Base-by-base conservation (phyloP, 2,329 filamentous ascomycete genomes). In the Hymenoscyphus linearis region DNA sequence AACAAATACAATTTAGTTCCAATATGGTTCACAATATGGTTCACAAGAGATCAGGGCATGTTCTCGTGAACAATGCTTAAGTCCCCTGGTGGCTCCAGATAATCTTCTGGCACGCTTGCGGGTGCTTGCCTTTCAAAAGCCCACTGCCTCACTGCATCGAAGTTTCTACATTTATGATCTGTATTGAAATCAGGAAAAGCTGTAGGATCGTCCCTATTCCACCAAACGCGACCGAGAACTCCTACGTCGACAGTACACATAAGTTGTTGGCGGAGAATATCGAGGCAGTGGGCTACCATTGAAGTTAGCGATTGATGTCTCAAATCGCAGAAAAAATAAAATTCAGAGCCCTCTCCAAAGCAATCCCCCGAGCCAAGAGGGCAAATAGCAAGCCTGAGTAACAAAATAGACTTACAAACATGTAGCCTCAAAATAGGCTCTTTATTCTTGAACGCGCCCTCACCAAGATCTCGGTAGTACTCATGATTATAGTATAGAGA, bases 151-250 rank as follows among this genome's bases (percentile, higher is more conserved):
- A 83, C 72, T 1, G 70, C 75, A 22, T 83, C 79, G 58, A 79
- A 83, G 66, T 83, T 78, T 4, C 77, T 74, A 66, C 81, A 83
- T 35, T 72, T 74, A 66, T 83, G 81, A 62, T 75, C 67, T 0
- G 79, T 82, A 62, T 80, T 80, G 73, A 83, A 82, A 66, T 84
- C 79, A 1, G 80, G 77, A 62, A 78, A 82, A 16, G 67, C 58
- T 25, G 44, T 60, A 13, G 76, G 74, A 4, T 72, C 70, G 13
- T 70, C 63, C n/a, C 67, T 68, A 16, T 80, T 74, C 60, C 76
- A 77, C 81, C 81, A 84, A n/a, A 82, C 72, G 61, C 82, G 79
- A 4, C 80, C 80, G 1, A 82, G 70, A 1, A 84, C 76, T 1
- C 79, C 80, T 16, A 79, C 72, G 60, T 83, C 80, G 0, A 78